Evolutionary conservation across 306 rosid genomes (phyloP).

Genomic region (Elaeagnus macrophylla): DNA sequence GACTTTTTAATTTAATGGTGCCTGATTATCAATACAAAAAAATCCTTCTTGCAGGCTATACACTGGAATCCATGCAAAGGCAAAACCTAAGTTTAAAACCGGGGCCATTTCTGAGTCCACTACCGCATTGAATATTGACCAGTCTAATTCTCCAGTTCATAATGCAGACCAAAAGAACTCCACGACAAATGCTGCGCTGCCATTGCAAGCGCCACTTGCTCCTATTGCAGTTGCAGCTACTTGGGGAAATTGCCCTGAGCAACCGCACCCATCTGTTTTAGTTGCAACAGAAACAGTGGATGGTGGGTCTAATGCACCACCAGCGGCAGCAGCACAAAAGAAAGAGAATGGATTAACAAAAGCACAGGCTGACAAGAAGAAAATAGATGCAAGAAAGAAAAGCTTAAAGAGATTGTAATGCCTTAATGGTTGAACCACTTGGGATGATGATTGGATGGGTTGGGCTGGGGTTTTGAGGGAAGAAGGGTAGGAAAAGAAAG

Average conservation of each 20-base stretch:
- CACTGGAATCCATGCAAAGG: constrained; percentile 92
- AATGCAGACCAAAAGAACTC: constrained; percentile 52
- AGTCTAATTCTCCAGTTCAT: constrained; percentile 44
- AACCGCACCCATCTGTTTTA: constrained; percentile 30
- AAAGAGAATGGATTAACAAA: constrained; percentile 52
- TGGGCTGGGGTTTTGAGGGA: too few species aligned
- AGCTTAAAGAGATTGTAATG: constrained; percentile 88
- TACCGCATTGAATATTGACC: constrained; percentile 84
- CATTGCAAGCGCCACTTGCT: constrained; percentile 34
- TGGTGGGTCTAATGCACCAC: constrained; percentile 25
- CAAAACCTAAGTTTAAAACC: constrained; percentile 74
- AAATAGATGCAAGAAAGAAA: constrained; percentile 91
- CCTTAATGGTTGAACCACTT: constrained; percentile 19
- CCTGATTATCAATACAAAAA: too few species aligned
- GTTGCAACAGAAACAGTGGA: constrained; percentile 26
- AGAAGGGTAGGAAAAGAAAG: too few species aligned
- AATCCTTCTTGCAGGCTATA: constrained; percentile 86
- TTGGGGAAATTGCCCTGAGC: constrained; percentile 55
- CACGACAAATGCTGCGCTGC: constrained; percentile 36
- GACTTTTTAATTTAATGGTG: too few species aligned
- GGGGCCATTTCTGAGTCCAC: constrained; percentile 95
- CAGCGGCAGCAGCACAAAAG: constrained; percentile 32
- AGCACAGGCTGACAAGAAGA: constrained; percentile 83
- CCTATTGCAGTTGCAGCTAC: constrained; percentile 24
- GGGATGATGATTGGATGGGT: constrained; percentile 6